Base-by-base conservation (phyloP, 305 asterid species). In the Solanum chacoense region DNA sequence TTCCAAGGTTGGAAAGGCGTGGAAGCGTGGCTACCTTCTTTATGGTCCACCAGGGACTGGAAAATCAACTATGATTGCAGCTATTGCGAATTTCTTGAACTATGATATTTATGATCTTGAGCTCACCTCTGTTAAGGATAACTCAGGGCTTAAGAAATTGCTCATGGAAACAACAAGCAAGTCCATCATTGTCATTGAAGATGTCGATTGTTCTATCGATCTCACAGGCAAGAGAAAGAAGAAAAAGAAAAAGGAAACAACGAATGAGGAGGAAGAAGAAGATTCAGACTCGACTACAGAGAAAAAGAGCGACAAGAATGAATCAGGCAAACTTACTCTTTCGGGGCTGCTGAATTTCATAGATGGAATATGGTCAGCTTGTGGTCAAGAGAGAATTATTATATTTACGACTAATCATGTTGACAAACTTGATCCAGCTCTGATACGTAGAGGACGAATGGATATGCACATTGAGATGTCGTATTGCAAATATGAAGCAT, bases 161-260 rank as follows among this genome's bases (percentile, higher is more conserved):
- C 84, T 94, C 71, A 94, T 93, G 28, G 93, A 94, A 87, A 93
- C 92, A 14, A 45, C 94, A 3, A 40, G 92, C 69, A 94, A 93
- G 67, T 90, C 96, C 1, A 90, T 94, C 13, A 88, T 93, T 2
- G 94, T 94, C 29, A 94, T 94, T n/a, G 96, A 94, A 91, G 96
- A 94, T 63, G 91, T 94, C 3, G 95, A 94, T 77, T 93, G 96
- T 87, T 94, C 96, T 26, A 88, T 93, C 2, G 93, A 91, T n/a
- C 85, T 94, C 24, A 93, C 96, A 0, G 95, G 95, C 87, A 93
- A 91, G 91, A 93, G 94, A 81, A 89, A 90, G 90, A 59, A 89
- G 89, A 86, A 84, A 0, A 84, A 79, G 6, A 42, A 45, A 28
- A 45, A 81, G 40, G 29, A 81, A 81, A 45, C 29, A 0, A 45